Percentiles rank a stretch among this genome's conserved stretches.
phyloP scores from a whole-genome alignment of 2,329 filamentous ascomycete genomes.

The Rosellinia necatrix region DNA sequence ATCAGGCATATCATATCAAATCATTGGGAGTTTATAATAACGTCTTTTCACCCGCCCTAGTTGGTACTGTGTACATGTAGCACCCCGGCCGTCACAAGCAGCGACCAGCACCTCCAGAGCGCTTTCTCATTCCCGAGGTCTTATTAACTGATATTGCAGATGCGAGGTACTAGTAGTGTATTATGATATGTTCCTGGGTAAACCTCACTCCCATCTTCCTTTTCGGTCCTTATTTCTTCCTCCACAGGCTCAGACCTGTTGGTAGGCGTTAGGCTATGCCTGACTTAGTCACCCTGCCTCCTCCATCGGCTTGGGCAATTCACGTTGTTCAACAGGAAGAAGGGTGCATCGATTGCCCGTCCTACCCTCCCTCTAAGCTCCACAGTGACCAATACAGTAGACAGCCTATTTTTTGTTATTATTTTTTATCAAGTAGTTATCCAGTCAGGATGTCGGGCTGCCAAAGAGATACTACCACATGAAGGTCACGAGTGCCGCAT shows the following conservation, averaged over 20 bases:
- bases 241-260: too few relatives aligned
- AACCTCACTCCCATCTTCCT: not conserved
- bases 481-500: slow-evolving; percentile 26
- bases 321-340: not conserved
- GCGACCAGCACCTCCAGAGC: too few relatives aligned
- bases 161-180: too few relatives aligned
- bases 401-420: too few relatives aligned
- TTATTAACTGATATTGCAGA: slow-evolving; percentile 6
- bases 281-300: too few relatives aligned
- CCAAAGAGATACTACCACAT: slow-evolving; percentile 20
- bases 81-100: too few relatives aligned
- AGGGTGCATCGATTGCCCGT: slow-evolving; percentile 5
- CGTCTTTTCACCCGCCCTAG: not conserved
- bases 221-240: not conserved
- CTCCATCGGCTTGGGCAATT: not conserved
- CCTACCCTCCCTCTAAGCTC: slow-evolving; percentile 1
- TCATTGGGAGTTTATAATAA: not conserved
- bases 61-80: not conserved
- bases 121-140: slow-evolving; percentile 10
- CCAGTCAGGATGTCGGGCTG: slow-evolving; percentile 25
- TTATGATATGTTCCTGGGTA: not conserved
- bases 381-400: slow-evolving; percentile 18
- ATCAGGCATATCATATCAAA: slow-evolving; percentile 15
- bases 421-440: slow-evolving; percentile 14
- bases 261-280: too few relatives aligned